A percentile compares a stretch with the other conserved stretches of the same genome.
phyloP scores from a whole-genome alignment of 1,284 basidiomycete genomes.

The Coniferiporia sulphurascens region DNA sequence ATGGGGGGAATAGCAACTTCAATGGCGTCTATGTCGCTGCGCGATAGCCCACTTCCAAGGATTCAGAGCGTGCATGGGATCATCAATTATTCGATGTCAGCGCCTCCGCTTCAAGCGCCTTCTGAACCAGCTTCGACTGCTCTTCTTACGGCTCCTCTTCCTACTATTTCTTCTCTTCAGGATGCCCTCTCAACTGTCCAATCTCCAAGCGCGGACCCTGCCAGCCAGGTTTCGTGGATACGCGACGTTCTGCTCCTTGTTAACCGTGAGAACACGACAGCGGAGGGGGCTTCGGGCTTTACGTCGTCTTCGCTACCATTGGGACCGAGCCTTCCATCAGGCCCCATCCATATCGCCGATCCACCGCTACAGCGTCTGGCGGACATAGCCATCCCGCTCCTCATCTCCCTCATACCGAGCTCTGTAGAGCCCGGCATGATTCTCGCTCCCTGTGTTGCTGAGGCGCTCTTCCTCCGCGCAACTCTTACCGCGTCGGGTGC shows the following conservation, averaged over 20 bases:
- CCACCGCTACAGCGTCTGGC: slow-evolving; percentile 56
- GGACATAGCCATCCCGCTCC: slow-evolving; percentile 58
- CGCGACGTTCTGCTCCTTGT: slow-evolving; percentile 77
- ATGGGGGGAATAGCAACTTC: slow-evolving; percentile 19
- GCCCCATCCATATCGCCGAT: slow-evolving; percentile 56
- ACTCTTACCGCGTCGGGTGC: slow-evolving; percentile 67
- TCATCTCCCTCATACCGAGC: slow-evolving; percentile 43
- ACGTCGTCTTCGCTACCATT: not conserved
- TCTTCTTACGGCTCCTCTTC: slow-evolving; percentile 60
- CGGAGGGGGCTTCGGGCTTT: slow-evolving; percentile 33
- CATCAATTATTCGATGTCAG: not conserved
- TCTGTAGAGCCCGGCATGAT: slow-evolving; percentile 22
- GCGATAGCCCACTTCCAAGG: not conserved
- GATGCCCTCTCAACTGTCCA: slow-evolving; percentile 44
- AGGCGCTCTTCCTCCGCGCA: slow-evolving; percentile 74
- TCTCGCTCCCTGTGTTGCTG: slow-evolving; percentile 47
- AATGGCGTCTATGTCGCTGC: not conserved
- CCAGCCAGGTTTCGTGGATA: slow-evolving; percentile 68
- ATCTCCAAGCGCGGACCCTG: slow-evolving; percentile 47
- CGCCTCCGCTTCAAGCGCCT: slow-evolving; percentile 18
- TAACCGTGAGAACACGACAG: slow-evolving; percentile 44
- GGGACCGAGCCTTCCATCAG: slow-evolving; percentile 28
- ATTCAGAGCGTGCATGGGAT: not conserved
- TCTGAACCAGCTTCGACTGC: slow-evolving; percentile 25
- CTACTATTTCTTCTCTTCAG: slow-evolving; percentile 48